Evolutionary conservation across 805 yeast genomes (phyloP).

Genomic region (Sugiyamaella boreocaroliniensis): DNA sequence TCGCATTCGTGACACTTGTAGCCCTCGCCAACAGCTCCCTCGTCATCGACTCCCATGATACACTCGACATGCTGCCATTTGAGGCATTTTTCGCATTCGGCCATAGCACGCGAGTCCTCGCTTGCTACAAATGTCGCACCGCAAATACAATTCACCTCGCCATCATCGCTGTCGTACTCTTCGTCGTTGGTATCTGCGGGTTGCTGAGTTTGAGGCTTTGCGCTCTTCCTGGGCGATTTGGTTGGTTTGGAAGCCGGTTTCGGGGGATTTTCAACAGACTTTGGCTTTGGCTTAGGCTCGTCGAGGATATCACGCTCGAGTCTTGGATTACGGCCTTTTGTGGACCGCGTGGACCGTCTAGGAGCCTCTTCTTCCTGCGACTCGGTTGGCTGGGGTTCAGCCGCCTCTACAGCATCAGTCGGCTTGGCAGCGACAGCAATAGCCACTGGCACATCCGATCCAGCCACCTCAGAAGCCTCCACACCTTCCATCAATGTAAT

Average conservation of each 20-base stretch:
- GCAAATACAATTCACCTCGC: conserved; percentile 27
- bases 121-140: conserved; percentile 26
- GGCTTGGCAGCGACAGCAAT: neutral
- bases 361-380: neutral
- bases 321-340: conserved; percentile 33
- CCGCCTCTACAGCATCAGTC: neutral
- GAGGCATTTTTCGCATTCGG: conserved; percentile 56
- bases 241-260: neutral
- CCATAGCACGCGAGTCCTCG: conserved; percentile 44
- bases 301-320: conserved; percentile 14
- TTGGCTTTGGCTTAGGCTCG: conserved; percentile 1
- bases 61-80: conserved; percentile 69
- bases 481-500: too few species aligned
- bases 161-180: conserved; percentile 17
- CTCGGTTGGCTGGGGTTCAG: too few species aligned
- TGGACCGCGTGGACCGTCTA: conserved; percentile 36
- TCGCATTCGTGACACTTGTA: conserved; percentile 51
- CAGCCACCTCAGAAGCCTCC: too few species aligned
- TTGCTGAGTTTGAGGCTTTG: neutral
- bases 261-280: neutral
- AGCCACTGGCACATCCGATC: too few species aligned
- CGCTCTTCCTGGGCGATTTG: neutral
- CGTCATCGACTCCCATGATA: conserved; percentile 42
- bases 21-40: conserved; percentile 42
- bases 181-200: conserved; percentile 2